Evolutionary conservation across 495 filamentous ascomycete species (phyloP).

Genomic region (Aspergillus nanangensis): DNA sequence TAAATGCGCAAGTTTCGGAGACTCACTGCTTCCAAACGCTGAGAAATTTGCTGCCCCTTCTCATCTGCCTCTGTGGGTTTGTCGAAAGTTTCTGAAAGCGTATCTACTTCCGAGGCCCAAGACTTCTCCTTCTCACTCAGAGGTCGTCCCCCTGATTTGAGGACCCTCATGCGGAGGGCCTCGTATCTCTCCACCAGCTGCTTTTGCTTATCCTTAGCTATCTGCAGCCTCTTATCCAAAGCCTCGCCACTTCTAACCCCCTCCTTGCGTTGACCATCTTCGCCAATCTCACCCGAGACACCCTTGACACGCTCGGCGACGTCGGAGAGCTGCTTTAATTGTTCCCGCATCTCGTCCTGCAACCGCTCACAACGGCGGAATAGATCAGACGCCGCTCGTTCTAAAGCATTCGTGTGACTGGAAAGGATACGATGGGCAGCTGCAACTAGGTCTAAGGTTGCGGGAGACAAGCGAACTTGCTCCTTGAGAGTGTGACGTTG

Average conservation of each 20-base stretch:
- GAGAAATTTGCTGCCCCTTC: slow-evolving; percentile 22
- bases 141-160: slow-evolving; percentile 52
- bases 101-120: slow-evolving; percentile 61
- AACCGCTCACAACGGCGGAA: slow-evolving; percentile 74
- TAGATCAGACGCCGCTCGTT: slow-evolving; percentile 72
- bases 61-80: slow-evolving; percentile 19
- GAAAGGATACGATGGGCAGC: slow-evolving; percentile 72
- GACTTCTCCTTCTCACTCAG: slow-evolving; percentile 70
- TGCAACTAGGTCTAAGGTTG: slow-evolving; percentile 70
- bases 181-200: slow-evolving; percentile 61
- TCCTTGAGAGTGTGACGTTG: slow-evolving; percentile 61
- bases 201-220: slow-evolving; percentile 53
- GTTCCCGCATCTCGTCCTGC: slow-evolving; percentile 64
- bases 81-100: slow-evolving; percentile 35
- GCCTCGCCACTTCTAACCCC: slow-evolving; percentile 43
- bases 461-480: slow-evolving; percentile 67
- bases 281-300: slow-evolving; percentile 57
- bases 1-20: slow-evolving; percentile 11
- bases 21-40: slow-evolving; percentile 37
- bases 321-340: slow-evolving; percentile 65
- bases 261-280: slow-evolving; percentile 37
- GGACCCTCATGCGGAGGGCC: slow-evolving; percentile 54
- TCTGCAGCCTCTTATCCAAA: slow-evolving; percentile 57
- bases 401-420: slow-evolving; percentile 66
- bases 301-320: slow-evolving; percentile 61